phyloP scores from a whole-genome alignment of 2,329 filamentous ascomycete genomes.

The Xylaria digitata region DNA sequence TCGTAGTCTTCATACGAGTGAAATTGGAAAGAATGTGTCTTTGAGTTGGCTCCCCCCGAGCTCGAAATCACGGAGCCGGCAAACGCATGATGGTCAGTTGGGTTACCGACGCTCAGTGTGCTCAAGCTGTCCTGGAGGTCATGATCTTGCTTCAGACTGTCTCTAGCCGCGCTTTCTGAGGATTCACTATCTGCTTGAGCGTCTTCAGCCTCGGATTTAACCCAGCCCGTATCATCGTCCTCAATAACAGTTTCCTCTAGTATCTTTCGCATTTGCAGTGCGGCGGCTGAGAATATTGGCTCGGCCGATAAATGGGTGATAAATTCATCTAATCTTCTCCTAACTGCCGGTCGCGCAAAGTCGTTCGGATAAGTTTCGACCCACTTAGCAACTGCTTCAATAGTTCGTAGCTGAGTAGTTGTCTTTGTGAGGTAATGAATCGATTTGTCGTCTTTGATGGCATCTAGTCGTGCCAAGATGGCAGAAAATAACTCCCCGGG shows the following conservation, averaged over 20 bases:
- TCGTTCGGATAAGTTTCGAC: conserved; percentile 90
- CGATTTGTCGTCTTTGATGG: conserved; percentile 72
- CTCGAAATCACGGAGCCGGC: conserved; percentile 59
- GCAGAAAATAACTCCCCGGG: conserved; percentile 81
- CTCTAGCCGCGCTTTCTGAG: conserved; percentile 40
- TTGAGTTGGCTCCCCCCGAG: conserved; percentile 50
- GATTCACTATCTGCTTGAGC: conserved; percentile 40
- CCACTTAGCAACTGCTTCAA: conserved; percentile 89
- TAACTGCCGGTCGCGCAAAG: conserved; percentile 82
- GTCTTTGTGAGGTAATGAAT: conserved; percentile 80
- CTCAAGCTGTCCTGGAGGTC: conserved; percentile 61
- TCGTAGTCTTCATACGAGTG: conserved; percentile 83
- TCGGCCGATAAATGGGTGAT: conserved; percentile 78
- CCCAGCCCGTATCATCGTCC: conserved; percentile 94
- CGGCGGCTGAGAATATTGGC: conserved; percentile 84
- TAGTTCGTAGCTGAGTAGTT: conserved; percentile 82
- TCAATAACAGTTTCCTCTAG: conserved; percentile 78
- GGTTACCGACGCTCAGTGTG: conserved; percentile 61
- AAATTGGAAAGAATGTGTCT: conserved; percentile 63
- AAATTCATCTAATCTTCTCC: conserved; percentile 78
- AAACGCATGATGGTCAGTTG: conserved; percentile 57
- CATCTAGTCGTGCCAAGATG: conserved; percentile 81
- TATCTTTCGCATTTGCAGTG: conserved; percentile 84
- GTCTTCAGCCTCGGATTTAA: conserved; percentile 73
- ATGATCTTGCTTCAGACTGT: conserved; percentile 37